Conservation (phyloP, 345 rosid genomes). For the Raphanus sativus region DNA sequence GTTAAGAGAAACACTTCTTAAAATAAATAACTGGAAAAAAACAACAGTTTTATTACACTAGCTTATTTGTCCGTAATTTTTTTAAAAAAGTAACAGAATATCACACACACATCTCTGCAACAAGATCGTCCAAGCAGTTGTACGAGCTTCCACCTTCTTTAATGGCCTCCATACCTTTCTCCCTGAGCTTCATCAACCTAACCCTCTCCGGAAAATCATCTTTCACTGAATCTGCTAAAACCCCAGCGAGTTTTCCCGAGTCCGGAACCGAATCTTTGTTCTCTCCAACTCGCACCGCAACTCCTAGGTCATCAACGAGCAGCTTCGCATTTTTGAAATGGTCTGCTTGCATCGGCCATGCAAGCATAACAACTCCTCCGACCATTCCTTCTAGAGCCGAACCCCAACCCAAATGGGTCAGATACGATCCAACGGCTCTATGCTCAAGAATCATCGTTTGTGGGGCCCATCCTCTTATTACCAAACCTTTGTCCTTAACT, state of each 20-base stretch:
- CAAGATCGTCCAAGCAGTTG: constrained; percentile 32
- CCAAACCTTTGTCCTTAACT: constrained; percentile 18
- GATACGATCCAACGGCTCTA: constrained; percentile 18
- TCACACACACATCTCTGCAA: neutral
- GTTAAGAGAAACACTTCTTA: too few species aligned
- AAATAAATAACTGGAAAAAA: too few species aligned
- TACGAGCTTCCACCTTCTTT: constrained; percentile 44
- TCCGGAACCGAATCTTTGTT: constrained; percentile 35
- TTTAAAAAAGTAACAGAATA: neutral
- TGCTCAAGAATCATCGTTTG: constrained; percentile 25
- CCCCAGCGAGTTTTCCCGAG: constrained; percentile 32
- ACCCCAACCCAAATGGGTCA: constrained; percentile 30
- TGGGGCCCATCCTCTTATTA: constrained; percentile 29
- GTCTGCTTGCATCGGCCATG: constrained; percentile 52
- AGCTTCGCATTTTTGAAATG: constrained; percentile 39
- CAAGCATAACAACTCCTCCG: constrained; percentile 43
- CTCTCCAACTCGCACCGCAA: constrained; percentile 42
- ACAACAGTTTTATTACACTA: too few species aligned
- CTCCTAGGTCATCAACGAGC: constrained; percentile 36
- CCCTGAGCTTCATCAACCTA: constrained; percentile 8
- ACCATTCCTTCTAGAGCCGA: constrained; percentile 30
- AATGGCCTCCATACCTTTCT: constrained; percentile 25
- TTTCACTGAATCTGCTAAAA: constrained; percentile 34
- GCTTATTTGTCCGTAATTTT: too few species aligned
- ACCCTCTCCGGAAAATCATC: constrained; percentile 14